Evolutionary conservation across 73 alveolate species (phyloP).

Genomic region (Paraurostyla sp.): DNA sequence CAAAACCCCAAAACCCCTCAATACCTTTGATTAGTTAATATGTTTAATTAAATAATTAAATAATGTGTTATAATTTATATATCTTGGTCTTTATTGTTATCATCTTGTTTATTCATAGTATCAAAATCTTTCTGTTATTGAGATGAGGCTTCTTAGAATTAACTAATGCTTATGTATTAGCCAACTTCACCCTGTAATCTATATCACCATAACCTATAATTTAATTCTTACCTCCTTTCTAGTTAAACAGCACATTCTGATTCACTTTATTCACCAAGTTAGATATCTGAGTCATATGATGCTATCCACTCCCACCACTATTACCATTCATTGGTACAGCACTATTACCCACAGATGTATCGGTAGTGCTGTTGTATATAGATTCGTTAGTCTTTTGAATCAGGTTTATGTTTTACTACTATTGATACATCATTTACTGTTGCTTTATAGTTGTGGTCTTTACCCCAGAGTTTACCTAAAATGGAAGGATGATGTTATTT

Average conservation of each 20-base stretch:
- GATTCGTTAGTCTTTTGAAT: background rate
- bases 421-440: background rate
- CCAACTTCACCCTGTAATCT: constrained; percentile 14
- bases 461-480: constrained; percentile 8
- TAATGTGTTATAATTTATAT: background rate
- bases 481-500: constrained; percentile 2
- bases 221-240: background rate
- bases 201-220: background rate
- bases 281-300: too few relatives aligned
- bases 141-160: background rate
- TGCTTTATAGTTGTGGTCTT: background rate
- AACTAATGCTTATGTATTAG: background rate
- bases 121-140: background rate
- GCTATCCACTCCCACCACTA: background rate
- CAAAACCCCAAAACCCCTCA: constrained; percentile 50
- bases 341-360: background rate
- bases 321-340: too few relatives aligned
- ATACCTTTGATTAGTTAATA: background rate
- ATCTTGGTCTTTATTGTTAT: too few relatives aligned
- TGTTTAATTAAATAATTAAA: background rate
- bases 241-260: background rate
- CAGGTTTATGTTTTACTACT: background rate
- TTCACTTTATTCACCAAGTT: background rate
- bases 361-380: background rate
- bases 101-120: constrained; percentile 6